Base-by-base conservation (phyloP, 1,284 basidiomycete species). In the Microbotryum violaceum region DNA sequence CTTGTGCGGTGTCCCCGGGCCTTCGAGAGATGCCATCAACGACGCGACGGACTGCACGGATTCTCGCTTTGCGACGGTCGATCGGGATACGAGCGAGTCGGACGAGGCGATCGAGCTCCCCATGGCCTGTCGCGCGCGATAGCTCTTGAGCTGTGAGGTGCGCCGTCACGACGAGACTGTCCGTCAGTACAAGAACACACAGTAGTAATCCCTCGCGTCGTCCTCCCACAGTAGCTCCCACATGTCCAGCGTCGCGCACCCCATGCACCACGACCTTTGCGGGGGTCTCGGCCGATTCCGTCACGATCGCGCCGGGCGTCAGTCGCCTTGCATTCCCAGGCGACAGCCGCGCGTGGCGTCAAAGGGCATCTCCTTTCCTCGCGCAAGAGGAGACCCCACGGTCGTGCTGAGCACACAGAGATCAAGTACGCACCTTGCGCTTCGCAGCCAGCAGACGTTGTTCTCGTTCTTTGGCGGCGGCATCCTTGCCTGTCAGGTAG, bases 391-490 rank as follows among this genome's bases (percentile, higher is more conserved):
- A 21, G 29, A 47, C 23, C 3, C n/a, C 37, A 5, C 9, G 18
- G 18, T 18, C 16, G n/a, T 47, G 21, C 21, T 9, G 7, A 3
- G 5, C 25, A 31, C 31, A 45, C 25, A 45, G 21, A 6, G 25
- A 21, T 45, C 3, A 55, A 42, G 42, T 16, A 12, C 67, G 45
- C 23, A 68, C 67, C 64, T 68, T 68, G 54, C 66, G 66, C 51
- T 65, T 66, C 4, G 67, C 67, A 23, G 64, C 64, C 58, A 64
- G 56, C 49, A 68, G 64, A 29, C 67, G 51, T 46, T 68, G 64
- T 50, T 63, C 67, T 7, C 67, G 55, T 60, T 68, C 67, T 33
- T 60, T 62, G 6, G 67, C 61, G 3, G 67, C 67, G 16, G 67
- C 67, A 49, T 68, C 67, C 29, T 66, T 68, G 27, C 60, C 60